Base-by-base conservation (phyloP, 2,329 filamentous ascomycete species). In the Paecilomyces fulvus region DNA sequence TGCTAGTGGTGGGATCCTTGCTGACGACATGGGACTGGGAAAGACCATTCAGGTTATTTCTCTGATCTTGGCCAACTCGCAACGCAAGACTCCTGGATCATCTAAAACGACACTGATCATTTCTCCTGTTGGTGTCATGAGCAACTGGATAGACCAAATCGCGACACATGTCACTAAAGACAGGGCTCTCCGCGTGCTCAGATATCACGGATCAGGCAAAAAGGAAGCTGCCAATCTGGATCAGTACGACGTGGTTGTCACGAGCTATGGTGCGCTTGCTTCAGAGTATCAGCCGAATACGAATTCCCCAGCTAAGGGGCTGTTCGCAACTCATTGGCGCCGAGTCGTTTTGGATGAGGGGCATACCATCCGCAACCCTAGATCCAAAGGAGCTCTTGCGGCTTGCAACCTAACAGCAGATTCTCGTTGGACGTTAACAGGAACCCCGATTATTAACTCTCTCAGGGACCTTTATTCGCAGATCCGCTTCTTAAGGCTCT, bases 11-110 rank as follows among this genome's bases (percentile, higher is more conserved):
- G 91, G 91, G 30, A 91, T 96, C 52, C 79, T 96, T 8, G 90
- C 90, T 1, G 91, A 96, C 69, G 91, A 96, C 65, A 96, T 96
- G 92, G 91, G 91, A 3, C 74, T 96, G 4, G 91, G 91, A 23
- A 95, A 95, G 75, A 96, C 91, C 0, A 79, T 96, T 8, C 88
- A 95, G 68, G 81, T 91, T 51, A 92, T 96, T 63, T 88, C 89
- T 54, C 74, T 95, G 33, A 86, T 96, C 55, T 74, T 92, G 61
- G 76, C 81, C 1, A 82, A 85, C 56, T 61, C 70, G 0, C 59
- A 67, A 17, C 72, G 72, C 2, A 69, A 65, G 53, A 77, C 77
- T 14, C 64, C 71, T 3, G 79, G 78, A 5, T 75, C 74, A 0
- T 68, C 76, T 2, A 84, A 83, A 3, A 76, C 85, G 1, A 95